Percentiles rank a stretch among this genome's conserved stretches.
These are phyloP conservation scores for Cladophialophora immunda DNA, from an alignment of 2,329 filamentous ascomycete species.

Conservation along the genomic window DNA sequence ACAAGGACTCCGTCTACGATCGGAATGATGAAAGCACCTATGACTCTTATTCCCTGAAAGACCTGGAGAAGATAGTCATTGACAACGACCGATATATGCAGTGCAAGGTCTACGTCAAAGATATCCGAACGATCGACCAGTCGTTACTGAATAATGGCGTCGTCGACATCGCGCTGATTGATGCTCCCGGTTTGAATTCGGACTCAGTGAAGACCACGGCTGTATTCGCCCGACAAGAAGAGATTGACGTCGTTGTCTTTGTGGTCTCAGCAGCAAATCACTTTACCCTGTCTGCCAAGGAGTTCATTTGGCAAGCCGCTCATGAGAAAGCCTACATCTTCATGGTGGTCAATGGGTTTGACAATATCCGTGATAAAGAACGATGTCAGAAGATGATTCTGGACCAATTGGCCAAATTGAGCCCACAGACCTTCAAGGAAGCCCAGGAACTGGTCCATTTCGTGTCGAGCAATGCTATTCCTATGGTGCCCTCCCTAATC, in stretches of 20 bases:
- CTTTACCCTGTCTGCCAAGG: conserved; percentile 96
- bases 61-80: conserved; percentile 87
- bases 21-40: conserved; percentile 94
- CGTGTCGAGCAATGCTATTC: conserved; percentile 95
- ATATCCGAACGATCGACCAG: conserved; percentile 87
- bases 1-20: conserved; percentile 80
- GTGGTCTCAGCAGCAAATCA: conserved; percentile 98
- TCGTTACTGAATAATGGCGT: conserved; percentile 96
- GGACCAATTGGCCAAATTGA: conserved; percentile 86
- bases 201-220: conserved; percentile 98
- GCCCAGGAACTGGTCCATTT: conserved; percentile 94
- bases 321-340: conserved; percentile 99
- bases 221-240: conserved; percentile 94
- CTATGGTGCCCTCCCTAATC: conserved; percentile 69
- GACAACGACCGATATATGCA: conserved; percentile 90
- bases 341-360: conserved; percentile 97
- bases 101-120: conserved; percentile 96
- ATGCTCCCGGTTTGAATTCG: conserved; percentile 93
- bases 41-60: conserved; percentile 78
- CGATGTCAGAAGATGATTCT: conserved; percentile 92
- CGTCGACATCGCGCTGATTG: conserved; percentile 96
- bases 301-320: conserved; percentile 95
- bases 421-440: conserved; percentile 91
- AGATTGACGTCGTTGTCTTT: conserved; percentile 98
- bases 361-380: conserved; percentile 90